These are phyloP conservation scores for Fraxinus quadrangulata DNA, from an alignment of 257 asterid genomes.

Conservation along the genomic window DNA sequence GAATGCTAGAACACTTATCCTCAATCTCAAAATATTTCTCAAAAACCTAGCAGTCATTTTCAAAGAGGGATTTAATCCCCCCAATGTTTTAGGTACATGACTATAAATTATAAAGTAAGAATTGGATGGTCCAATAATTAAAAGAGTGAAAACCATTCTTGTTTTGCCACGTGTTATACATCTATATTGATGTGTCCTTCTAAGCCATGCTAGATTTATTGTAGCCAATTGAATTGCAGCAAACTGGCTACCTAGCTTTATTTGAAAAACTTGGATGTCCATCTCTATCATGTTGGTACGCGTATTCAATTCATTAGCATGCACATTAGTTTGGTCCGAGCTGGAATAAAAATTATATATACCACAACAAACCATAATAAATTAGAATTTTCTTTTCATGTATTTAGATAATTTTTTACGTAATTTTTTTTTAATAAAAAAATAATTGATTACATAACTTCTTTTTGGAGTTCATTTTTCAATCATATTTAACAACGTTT, in stretches of 20 bases:
- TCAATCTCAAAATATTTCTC: constrained; percentile 16
- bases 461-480: no score
- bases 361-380: no score
- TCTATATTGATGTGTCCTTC: constrained; percentile 27
- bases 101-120: constrained; percentile 13
- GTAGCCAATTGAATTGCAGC: constrained; percentile 46
- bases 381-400: no score
- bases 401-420: no score
- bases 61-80: constrained; percentile 25
- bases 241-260: constrained; percentile 44
- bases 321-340: constrained; percentile 39
- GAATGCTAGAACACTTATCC: constrained; percentile 6
- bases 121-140: constrained; percentile 17
- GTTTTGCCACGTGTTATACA: constrained; percentile 29
- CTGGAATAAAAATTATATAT: neutral
- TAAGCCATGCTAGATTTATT: constrained; percentile 15
- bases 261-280: constrained; percentile 25
- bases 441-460: no score
- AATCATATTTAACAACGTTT: no score
- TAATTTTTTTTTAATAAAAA: no score
- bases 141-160: constrained; percentile 24
- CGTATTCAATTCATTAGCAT: constrained; percentile 22
- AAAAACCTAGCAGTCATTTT: constrained; percentile 33
- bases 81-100: constrained; percentile 23
- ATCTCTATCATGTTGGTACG: constrained; percentile 24